Evolutionary conservation across 441 rosid species (phyloP).

Genomic region (Syzygium malaccense): DNA sequence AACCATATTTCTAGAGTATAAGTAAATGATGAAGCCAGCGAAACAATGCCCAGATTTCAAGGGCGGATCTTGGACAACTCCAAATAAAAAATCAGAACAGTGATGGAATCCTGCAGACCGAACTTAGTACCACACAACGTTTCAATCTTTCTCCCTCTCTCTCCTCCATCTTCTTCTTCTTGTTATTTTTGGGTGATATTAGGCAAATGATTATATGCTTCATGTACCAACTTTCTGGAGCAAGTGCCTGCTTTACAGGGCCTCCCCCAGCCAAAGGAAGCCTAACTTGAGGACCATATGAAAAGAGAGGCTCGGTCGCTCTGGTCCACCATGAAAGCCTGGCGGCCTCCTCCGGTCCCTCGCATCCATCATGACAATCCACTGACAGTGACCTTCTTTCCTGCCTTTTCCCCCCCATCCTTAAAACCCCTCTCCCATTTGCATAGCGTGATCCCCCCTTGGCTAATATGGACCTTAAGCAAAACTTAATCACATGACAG

Average conservation of each 20-base stretch:
- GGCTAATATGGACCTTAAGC: not conserved
- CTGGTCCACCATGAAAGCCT: conserved; percentile 20
- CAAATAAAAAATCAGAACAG: not conserved
- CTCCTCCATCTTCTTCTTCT: not conserved
- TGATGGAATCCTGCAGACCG: not conserved
- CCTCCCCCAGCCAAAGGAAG: conserved; percentile 9
- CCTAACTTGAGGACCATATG: not conserved
- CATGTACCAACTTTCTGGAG: conserved; percentile 10
- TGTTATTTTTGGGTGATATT: not conserved
- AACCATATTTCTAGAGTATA: not conserved
- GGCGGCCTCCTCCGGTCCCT: conserved; percentile 1
- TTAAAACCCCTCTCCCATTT: not conserved
- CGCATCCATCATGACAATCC: conserved; percentile 2
- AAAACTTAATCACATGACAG: not conserved
- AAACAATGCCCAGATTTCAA: conserved; percentile 22
- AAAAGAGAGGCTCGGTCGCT: not conserved
- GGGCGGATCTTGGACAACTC: conserved; percentile 24
- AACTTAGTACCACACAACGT: not conserved
- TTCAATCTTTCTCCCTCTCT: not conserved
- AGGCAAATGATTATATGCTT: not conserved
- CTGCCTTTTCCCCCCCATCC: not conserved
- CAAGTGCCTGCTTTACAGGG: conserved; percentile 32
- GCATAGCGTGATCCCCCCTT: not conserved
- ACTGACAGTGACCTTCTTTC: conserved; percentile 13
- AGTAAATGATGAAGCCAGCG: conserved; percentile 12